Evolutionary conservation across 83 land plant genomes (phyloP).

Genomic region (Thuja plicata): DNA sequence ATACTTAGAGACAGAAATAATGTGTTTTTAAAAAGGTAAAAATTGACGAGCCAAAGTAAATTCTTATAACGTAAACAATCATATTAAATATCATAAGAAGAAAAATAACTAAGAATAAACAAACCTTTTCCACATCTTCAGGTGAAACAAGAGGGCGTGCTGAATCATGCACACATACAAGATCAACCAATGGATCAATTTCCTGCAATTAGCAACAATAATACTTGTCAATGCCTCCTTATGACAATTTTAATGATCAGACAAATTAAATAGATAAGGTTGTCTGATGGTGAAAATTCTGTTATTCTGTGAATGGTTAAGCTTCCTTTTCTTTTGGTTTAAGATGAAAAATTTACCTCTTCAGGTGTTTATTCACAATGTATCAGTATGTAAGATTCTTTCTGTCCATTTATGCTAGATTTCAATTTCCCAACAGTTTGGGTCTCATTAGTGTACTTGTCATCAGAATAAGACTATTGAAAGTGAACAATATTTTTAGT

Average conservation of each 20-base stretch:
- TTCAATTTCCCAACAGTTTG: too few species aligned
- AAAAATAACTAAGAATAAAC: not conserved
- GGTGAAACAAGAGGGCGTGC: conserved; percentile 84
- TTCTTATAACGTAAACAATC: not conserved
- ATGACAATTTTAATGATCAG: not conserved
- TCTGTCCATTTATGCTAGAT: too few species aligned
- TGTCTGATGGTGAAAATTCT: not conserved
- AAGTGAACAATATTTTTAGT: not conserved
- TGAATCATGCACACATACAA: conserved; percentile 96
- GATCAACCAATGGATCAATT: conserved; percentile 60
- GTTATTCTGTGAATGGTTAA: not conserved
- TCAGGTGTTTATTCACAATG: too few species aligned
- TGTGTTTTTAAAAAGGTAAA: not conserved
- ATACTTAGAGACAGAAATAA: not conserved
- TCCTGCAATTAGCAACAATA: conserved; percentile 51
- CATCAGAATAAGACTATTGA: too few species aligned
- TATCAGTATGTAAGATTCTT: too few species aligned
- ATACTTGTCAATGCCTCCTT: not conserved
- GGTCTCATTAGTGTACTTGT: too few species aligned
- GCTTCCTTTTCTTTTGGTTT: not conserved
- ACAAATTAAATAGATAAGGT: not conserved
- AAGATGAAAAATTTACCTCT: not conserved
- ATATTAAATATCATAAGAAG: not conserved
- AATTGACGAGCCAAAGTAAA: not conserved
- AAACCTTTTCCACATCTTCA: conserved; percentile 69